Conservation (phyloP, 768 basidiomycete genomes). For the Multifurca ochricompacta region DNA sequence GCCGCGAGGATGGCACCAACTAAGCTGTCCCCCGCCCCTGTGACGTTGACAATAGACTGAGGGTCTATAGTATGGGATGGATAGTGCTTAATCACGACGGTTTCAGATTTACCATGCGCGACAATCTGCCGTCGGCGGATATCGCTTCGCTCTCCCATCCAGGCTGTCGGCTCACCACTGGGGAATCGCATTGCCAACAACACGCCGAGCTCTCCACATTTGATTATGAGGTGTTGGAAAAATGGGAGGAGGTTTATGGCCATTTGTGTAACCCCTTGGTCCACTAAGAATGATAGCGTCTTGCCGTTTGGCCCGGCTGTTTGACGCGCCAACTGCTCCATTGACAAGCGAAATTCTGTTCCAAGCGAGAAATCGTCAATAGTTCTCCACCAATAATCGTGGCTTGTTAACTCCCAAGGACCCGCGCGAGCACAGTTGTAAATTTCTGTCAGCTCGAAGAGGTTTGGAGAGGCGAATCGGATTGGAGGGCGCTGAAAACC, state of each 20-base stretch:
- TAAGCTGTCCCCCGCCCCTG: constrained; percentile 88
- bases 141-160: constrained; percentile 45
- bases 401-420: constrained; percentile 41
- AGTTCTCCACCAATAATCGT: constrained; percentile 54
- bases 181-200: constrained; percentile 52
- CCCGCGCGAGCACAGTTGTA: constrained; percentile 43
- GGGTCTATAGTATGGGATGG: constrained; percentile 40
- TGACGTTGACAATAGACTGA: constrained; percentile 54
- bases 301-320: constrained; percentile 32
- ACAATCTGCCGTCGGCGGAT: constrained; percentile 42
- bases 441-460: constrained; percentile 62
- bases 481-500: constrained; percentile 38
- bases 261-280: constrained; percentile 70
- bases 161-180: constrained; percentile 36
- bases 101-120: constrained; percentile 37
- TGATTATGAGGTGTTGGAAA: constrained; percentile 77
- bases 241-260: constrained; percentile 77
- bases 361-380: constrained; percentile 62
- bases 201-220: constrained; percentile 69
- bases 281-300: constrained; percentile 54
- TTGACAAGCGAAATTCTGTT: constrained; percentile 53
- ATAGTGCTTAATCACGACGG: constrained; percentile 66
- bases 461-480: constrained; percentile 77
- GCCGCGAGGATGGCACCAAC: constrained; percentile 76
- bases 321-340: constrained; percentile 51